Base-by-base conservation (phyloP, 257 asterid genomes). In the Rehmannia glutinosa region DNA sequence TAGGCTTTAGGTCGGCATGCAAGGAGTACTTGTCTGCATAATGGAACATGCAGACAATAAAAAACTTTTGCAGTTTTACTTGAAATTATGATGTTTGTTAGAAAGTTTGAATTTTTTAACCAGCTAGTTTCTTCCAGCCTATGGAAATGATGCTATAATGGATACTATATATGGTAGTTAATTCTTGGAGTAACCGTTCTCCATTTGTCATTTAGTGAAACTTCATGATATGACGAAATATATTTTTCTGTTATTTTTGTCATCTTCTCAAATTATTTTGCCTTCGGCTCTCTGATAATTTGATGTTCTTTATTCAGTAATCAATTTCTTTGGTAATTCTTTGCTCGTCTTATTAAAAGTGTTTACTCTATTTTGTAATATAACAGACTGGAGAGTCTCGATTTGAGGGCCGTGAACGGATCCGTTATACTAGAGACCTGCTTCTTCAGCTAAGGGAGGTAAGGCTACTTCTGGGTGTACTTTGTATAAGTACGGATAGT, bases 381-480 rank as follows among this genome's bases (percentile, higher is more conserved):
- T 74, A 20, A 62, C 73, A 94, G 97, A 77, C 89, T 70, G 96
- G 95, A 47, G 98, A 88, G 64, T 81, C 96, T 50, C 83, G 86
- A 32, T 83, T 85, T 70, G 98, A 88, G 61, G 90, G 89, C 33
- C 86, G 62, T 41, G 99, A 85, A 63, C 80, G 89, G 33, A 75
- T 87, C 68, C 80, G 81, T 41, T 94, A 87, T 74, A 72, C 87
- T 66, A 82, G 88, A 73, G 98, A 94, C 59, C 83, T 68, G 78
- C 86, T 94, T 62, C 76, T 91, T 75, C 91, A 76, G 81, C 81
- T 91, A 50, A 85, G 90, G 76, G 95, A 87, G 99, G 99, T 94
- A 79, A 79, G 55, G 19, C 35, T 56, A 57, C 62, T 11, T 70
- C 8, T 15, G 24, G 46, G 25, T 76, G 23, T 66, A 19, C 57